Evolutionary conservation across 2,329 filamentous ascomycete species (phyloP), one percentile per base, ranked within the genome.

Genomic region (Didymella keratinophila): DNA sequence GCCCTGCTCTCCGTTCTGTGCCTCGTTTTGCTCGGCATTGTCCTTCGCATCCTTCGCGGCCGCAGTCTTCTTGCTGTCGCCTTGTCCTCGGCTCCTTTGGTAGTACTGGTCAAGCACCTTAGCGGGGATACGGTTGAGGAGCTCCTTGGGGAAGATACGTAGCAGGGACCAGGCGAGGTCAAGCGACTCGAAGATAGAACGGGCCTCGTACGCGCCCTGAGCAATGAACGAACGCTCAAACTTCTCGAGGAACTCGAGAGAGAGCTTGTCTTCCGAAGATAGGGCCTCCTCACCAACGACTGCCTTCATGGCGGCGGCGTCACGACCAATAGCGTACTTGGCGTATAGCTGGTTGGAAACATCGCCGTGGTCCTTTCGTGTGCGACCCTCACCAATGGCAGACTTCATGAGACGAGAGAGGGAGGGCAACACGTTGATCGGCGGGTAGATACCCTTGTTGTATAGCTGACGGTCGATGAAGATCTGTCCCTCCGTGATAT

Each of bases 391-490:
- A 71, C 95, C 95, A 74, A 99, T 99, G 78, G 95, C 95, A 74
- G 95, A 99, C 82, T 99, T 99, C 95, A 99, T 99, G 76, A 99
- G 90, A 87, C 95, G 95, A 23, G 95, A 99, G 37, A 99, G 89
- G 46, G 95, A 99, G 23, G 95, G 95, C 62, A 99, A 84, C 65
- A 99, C 95, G 83, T 99, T 99, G 84, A 99, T 99, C 20, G 95
- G 95, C 52, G 95, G 95, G 84, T 97, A 97, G 81, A 99, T 89
- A 81, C 93, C 94, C 83, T 95, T 95, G 86, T 99, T 99, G 84
- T 93, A 79, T 52, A 99, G 84, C 75, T 90, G 88, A 81, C 94
- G 92, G 79, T 99, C 95, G 73, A 99, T 87, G 81, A 96, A 98
- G 76, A 99, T 97, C 80, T 99, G 95, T 41, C 95, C 96, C 82